phyloP scores from a whole-genome alignment of 345 rosid genomes.

The Populus pruinosa region DNA sequence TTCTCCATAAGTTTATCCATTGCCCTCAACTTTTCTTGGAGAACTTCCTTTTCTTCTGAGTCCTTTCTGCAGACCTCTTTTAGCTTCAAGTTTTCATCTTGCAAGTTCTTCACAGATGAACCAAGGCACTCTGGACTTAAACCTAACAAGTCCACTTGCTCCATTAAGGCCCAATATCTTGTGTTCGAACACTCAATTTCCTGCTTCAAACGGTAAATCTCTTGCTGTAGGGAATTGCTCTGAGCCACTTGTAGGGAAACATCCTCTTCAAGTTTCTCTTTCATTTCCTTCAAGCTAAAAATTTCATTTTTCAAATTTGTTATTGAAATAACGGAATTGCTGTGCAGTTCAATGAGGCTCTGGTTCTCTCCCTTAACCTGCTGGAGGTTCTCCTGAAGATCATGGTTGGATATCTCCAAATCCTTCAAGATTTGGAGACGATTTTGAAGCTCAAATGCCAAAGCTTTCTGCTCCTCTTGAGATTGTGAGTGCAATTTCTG shows the following conservation, averaged over 20 bases:
- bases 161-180: conserved; percentile 23
- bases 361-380: conserved; percentile 38
- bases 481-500: conserved; percentile 33
- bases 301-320: conserved; percentile 43
- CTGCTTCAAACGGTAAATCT: conserved; percentile 24
- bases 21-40: conserved; percentile 47
- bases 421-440: conserved; percentile 28
- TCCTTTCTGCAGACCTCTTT: conserved; percentile 20
- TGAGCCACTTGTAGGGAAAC: conserved; percentile 18
- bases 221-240: conserved; percentile 22
- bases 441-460: conserved; percentile 26
- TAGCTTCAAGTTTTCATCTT: conserved; percentile 22
- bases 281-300: conserved; percentile 22
- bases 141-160: conserved; percentile 22
- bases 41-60: conserved; percentile 23
- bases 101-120: conserved; percentile 26
- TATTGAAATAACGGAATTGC: conserved; percentile 45
- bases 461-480: conserved; percentile 33
- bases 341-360: conserved; percentile 33
- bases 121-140: conserved; percentile 19
- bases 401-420: conserved; percentile 25
- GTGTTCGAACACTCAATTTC: conserved; percentile 26
- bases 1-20: conserved; percentile 52
- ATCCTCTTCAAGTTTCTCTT: conserved; percentile 26
- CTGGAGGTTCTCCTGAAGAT: conserved; percentile 52